Conservation (phyloP, 176 grass and related monocot genomes). For the Avena eriantha region DNA sequence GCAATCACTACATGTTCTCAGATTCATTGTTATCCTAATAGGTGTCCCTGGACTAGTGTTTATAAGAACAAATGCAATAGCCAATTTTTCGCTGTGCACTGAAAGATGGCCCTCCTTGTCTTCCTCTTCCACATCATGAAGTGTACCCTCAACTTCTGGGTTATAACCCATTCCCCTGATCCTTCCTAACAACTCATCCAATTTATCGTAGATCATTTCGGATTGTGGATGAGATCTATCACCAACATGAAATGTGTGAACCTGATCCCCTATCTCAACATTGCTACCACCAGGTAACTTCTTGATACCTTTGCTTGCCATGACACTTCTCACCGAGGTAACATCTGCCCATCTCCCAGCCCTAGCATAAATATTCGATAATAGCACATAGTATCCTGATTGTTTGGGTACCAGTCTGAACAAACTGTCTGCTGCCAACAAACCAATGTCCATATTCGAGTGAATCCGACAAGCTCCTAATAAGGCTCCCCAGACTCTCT, state of each 20-base stretch:
- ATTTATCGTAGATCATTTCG: slow-evolving; percentile 73
- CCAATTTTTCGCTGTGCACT: slow-evolving; percentile 79
- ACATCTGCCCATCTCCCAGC: slow-evolving; percentile 78
- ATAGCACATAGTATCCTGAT: slow-evolving; percentile 79
- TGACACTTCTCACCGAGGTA: slow-evolving; percentile 62
- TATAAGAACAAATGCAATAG: slow-evolving; percentile 74
- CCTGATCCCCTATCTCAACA: slow-evolving; percentile 64
- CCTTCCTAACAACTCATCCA: slow-evolving; percentile 59
- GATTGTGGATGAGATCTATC: slow-evolving; percentile 76
- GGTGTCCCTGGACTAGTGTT: slow-evolving; percentile 56
- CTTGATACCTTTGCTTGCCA: slow-evolving; percentile 75
- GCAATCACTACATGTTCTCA: slow-evolving; percentile 75
- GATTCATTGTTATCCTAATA: slow-evolving; percentile 77
- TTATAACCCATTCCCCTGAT: slow-evolving; percentile 79
- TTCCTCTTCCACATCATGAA: slow-evolving; percentile 94
- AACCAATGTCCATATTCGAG: slow-evolving; percentile 79
- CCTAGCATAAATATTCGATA: slow-evolving; percentile 89
- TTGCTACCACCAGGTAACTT: slow-evolving; percentile 76
- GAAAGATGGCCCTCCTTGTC: slow-evolving; percentile 79
- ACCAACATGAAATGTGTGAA: slow-evolving; percentile 71
- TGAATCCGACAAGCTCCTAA: slow-evolving; percentile 75
- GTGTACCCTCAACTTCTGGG: slow-evolving; percentile 58
- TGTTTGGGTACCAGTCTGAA: slow-evolving; percentile 73
- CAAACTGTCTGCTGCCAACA: slow-evolving; percentile 70
- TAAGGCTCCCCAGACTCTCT: slow-evolving; percentile 77